phyloP scores from a whole-genome alignment of 768 basidiomycete genomes.

The Roridomyces roridus region DNA sequence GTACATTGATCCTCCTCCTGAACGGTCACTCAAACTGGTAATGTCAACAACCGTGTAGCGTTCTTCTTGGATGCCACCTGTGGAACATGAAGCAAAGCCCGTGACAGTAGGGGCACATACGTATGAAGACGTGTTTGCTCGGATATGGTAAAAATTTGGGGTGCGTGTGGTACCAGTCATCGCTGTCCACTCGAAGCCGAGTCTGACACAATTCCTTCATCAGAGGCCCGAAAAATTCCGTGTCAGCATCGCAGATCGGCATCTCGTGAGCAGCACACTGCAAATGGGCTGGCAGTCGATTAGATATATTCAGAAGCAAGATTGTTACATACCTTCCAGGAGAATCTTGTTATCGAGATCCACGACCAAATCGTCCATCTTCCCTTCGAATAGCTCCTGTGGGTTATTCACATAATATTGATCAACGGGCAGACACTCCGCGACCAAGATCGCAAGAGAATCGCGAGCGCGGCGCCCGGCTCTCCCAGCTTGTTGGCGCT shows the following conservation, averaged over 20 bases:
- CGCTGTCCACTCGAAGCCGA: conserved; percentile 68
- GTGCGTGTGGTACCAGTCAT: conserved; percentile 88
- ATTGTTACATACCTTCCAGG: conserved; percentile 57
- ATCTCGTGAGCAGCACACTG: conserved; percentile 91
- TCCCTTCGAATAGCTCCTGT: conserved; percentile 68
- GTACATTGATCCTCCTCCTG: conserved; percentile 36
- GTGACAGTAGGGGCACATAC: conserved; percentile 36
- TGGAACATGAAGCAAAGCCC: not conserved
- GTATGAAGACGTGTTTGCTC: conserved; percentile 71
- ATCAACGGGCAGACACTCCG: conserved; percentile 74
- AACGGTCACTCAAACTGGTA: conserved; percentile 40
- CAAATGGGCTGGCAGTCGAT: conserved; percentile 62
- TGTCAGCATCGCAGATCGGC: conserved; percentile 73
- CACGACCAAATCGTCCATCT: conserved; percentile 66
- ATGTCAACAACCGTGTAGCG: conserved; percentile 78
- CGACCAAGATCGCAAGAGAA: conserved; percentile 65
- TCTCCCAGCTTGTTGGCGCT: conserved; percentile 91
- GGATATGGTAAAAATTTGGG: conserved; percentile 83
- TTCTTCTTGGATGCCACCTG: conserved; percentile 75
- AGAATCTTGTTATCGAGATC: conserved; percentile 78
- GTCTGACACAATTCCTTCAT: conserved; percentile 65
- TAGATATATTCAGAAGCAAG: not conserved
- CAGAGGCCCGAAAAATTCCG: conserved; percentile 72
- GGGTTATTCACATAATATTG: conserved; percentile 76
- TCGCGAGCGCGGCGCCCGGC: conserved; percentile 85